These are phyloP conservation scores for Lycium barbarum DNA, from an alignment of 257 asterid genomes.

Conservation along the genomic window DNA sequence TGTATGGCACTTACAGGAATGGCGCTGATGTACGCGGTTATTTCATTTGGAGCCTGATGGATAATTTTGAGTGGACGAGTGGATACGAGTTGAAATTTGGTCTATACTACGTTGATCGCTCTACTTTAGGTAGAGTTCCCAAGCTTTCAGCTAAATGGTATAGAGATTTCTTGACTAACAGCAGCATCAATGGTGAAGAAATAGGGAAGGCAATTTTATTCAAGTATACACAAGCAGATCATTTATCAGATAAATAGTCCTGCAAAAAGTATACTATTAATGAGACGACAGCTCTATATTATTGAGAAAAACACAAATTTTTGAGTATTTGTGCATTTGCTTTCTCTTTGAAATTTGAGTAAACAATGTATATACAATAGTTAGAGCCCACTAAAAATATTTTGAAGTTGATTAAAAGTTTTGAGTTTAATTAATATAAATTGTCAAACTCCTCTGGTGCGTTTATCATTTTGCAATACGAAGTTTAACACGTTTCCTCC, in stretches of 20 bases:
- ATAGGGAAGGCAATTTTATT: neutral
- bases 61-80: slow-evolving; percentile 66
- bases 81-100: slow-evolving; percentile 64
- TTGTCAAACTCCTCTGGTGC: neutral
- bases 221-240: neutral
- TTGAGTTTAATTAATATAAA: neutral
- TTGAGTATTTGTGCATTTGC: too few relatives aligned
- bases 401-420: neutral
- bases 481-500: too few relatives aligned
- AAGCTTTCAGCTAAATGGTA: slow-evolving; percentile 74
- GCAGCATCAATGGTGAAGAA: slow-evolving; percentile 20
- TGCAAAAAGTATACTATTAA: too few relatives aligned
- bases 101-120: slow-evolving; percentile 48
- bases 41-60: slow-evolving; percentile 79
- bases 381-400: neutral
- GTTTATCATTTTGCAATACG: too few relatives aligned
- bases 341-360: too few relatives aligned
- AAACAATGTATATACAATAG: neutral
- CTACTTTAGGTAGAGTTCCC: slow-evolving; percentile 57
- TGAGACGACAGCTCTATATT: too few relatives aligned
- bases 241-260: too few relatives aligned
- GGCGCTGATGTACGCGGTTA: slow-evolving; percentile 82
- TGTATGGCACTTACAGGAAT: slow-evolving; percentile 38
- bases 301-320: too few relatives aligned
- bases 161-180: slow-evolving; percentile 53